These are phyloP conservation scores for Fabrea salina DNA, from an alignment of 169 alveolate genomes.

Conservation along the genomic window DNA sequence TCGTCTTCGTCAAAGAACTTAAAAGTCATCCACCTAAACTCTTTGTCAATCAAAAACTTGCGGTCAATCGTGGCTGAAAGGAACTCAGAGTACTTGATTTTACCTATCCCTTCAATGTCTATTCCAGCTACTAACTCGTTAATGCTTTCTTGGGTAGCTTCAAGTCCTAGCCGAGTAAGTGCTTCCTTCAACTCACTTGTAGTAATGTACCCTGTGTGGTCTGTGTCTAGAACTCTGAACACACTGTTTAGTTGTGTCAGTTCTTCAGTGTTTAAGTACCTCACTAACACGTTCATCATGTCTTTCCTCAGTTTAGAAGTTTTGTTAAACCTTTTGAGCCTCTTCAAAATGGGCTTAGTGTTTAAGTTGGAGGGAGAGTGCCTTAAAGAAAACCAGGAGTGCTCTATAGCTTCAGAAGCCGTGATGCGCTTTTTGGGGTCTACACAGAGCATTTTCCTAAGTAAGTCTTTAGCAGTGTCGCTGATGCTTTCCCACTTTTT, in stretches of 20 bases:
- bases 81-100: too few relatives aligned
- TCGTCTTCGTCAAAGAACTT: too few relatives aligned
- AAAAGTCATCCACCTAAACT: too few relatives aligned
- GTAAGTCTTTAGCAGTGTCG: constrained; percentile 39
- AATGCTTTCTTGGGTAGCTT: too few relatives aligned
- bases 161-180: too few relatives aligned
- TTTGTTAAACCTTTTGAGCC: not conserved
- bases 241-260: not conserved
- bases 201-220: not conserved
- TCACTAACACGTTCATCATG: constrained; percentile 1
- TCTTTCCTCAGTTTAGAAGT: not conserved
- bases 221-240: not conserved
- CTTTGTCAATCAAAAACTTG: too few relatives aligned
- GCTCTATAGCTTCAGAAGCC: constrained; percentile 64
- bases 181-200: not conserved
- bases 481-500: not conserved
- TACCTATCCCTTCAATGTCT: too few relatives aligned
- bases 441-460: constrained; percentile 58
- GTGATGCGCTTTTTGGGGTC: constrained; percentile 64
- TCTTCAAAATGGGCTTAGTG: not conserved
- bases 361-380: not conserved
- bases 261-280: not conserved
- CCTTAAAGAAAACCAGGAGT: constrained; percentile 57
- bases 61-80: too few relatives aligned
- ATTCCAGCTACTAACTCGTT: too few relatives aligned